phyloP scores from a whole-genome alignment of 176 grass and related monocot species.

The Eremochloa ophiuroides region DNA sequence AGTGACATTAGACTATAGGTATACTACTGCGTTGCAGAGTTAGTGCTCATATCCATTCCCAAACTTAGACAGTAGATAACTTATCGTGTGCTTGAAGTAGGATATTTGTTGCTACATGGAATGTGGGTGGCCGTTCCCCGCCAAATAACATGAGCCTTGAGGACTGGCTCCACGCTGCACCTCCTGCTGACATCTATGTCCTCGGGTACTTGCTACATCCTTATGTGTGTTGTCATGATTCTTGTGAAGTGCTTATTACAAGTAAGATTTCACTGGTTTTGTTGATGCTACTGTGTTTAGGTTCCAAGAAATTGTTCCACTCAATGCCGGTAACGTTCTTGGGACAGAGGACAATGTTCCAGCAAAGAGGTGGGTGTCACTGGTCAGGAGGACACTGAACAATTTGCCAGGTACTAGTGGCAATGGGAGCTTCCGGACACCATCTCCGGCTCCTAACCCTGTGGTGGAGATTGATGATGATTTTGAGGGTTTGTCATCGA shows the following conservation, averaged over 20 bases:
- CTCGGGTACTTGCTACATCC: constrained; percentile 53
- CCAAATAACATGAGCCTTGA: constrained; percentile 79
- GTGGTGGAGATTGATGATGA: constrained; percentile 84
- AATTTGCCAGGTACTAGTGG: constrained; percentile 65
- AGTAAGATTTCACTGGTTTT: background rate
- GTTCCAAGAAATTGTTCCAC: constrained; percentile 96
- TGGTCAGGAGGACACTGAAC: constrained; percentile 85
- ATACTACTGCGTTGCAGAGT: background rate
- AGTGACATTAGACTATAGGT: constrained; percentile 85
- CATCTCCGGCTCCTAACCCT: constrained; percentile 72
- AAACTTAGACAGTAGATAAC: background rate
- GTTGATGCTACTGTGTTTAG: constrained; percentile 28
- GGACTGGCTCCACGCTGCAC: constrained; percentile 96
- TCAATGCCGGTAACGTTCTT: constrained; percentile 95
- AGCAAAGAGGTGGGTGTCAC: constrained; percentile 87
- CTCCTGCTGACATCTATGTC: constrained; percentile 92
- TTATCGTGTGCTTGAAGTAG: constrained; percentile 46
- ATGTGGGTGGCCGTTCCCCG: constrained; percentile 88
- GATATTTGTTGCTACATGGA: constrained; percentile 98
- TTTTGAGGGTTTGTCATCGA: constrained; percentile 68
- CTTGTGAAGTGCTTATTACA: background rate
- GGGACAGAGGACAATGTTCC: constrained; percentile 97
- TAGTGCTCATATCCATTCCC: background rate
- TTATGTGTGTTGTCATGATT: background rate
- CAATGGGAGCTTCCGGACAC: constrained; percentile 76